Evolutionary conservation across 805 yeast species (phyloP).

Genomic region (Torulaspora quercuum): DNA sequence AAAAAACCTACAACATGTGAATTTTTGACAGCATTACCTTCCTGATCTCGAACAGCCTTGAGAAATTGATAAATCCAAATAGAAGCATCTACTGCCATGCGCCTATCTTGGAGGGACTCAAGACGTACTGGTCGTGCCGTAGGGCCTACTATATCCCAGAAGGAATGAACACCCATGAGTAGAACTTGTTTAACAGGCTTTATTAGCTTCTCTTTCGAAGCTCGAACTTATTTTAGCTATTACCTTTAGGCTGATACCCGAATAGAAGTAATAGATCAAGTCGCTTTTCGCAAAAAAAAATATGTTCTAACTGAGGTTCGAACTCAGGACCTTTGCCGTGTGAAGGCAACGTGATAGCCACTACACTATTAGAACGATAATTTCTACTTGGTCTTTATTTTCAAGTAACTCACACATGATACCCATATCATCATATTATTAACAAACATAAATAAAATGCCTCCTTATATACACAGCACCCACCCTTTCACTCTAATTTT

Average conservation of each 20-base stretch:
- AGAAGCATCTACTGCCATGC: conserved; percentile 94
- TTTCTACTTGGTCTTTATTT: not conserved
- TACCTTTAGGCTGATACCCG: no score
- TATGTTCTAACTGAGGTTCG: conserved; percentile 39
- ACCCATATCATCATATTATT: no score
- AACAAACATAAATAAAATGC: no score
- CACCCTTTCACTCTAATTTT: no score
- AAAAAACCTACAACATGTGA: conserved; percentile 96
- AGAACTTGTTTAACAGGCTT: not conserved
- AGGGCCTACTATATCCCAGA: conserved; percentile 90
- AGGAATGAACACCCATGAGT: conserved; percentile 94
- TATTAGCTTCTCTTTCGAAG: not conserved
- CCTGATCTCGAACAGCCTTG: conserved; percentile 85
- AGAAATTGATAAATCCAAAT: conserved; percentile 97
- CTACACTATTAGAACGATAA: conserved; percentile 37
- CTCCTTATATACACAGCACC: no score
- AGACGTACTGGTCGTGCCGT: conserved; percentile 86
- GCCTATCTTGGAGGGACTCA: conserved; percentile 74
- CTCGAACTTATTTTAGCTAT: no score
- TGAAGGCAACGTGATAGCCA: conserved; percentile 42
- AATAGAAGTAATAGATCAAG: no score
- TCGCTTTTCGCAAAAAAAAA: no score
- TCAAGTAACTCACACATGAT: no score
- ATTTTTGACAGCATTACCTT: conserved; percentile 70
- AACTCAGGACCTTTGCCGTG: conserved; percentile 43